Percentiles rank a stretch among this genome's conserved stretches.
phyloP scores from a whole-genome alignment of 2,329 filamentous ascomycete species.

The Botrytis byssoidea region DNA sequence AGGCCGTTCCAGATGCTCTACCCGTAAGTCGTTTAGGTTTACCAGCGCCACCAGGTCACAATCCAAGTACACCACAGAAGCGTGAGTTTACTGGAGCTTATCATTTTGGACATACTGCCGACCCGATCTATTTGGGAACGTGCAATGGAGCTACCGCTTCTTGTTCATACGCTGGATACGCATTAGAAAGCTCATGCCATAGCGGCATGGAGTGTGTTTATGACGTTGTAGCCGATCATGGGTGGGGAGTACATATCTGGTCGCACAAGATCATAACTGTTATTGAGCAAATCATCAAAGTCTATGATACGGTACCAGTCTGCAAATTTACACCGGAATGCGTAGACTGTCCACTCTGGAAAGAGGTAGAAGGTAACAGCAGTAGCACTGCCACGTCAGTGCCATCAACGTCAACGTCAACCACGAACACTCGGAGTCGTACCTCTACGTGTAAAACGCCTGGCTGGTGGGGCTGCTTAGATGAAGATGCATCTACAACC shows the following conservation, averaged over 20 bases:
- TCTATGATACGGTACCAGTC: constrained; percentile 75
- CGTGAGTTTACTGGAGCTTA: constrained; percentile 73
- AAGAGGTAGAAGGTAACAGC: constrained; percentile 71
- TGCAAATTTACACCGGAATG: constrained; percentile 78
- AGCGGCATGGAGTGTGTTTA: constrained; percentile 85
- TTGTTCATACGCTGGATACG: constrained; percentile 90
- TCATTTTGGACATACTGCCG: constrained; percentile 94
- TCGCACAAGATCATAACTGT: constrained; percentile 89
- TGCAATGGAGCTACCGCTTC: constrained; percentile 88
- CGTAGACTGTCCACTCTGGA: constrained; percentile 89
- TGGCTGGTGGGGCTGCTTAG: constrained; percentile 69
- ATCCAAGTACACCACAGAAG: constrained; percentile 68
- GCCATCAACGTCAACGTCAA: constrained; percentile 43
- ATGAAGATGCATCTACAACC: constrained; percentile 33
- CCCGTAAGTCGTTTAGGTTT: constrained; percentile 82
- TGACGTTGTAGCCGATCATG: constrained; percentile 86
- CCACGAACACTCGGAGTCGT: constrained; percentile 64
- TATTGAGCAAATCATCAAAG: constrained; percentile 81
- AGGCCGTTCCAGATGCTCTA: constrained; percentile 88
- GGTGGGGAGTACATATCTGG: constrained; percentile 86
- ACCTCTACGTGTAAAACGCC: constrained; percentile 89
- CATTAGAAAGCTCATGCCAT: constrained; percentile 90
- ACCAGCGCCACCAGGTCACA: constrained; percentile 75
- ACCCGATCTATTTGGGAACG: constrained; percentile 90
- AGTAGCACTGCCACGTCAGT: constrained; percentile 67